Conservation (phyloP, 2,329 filamentous ascomycete species). For the Lecanicillium sp. region DNA sequence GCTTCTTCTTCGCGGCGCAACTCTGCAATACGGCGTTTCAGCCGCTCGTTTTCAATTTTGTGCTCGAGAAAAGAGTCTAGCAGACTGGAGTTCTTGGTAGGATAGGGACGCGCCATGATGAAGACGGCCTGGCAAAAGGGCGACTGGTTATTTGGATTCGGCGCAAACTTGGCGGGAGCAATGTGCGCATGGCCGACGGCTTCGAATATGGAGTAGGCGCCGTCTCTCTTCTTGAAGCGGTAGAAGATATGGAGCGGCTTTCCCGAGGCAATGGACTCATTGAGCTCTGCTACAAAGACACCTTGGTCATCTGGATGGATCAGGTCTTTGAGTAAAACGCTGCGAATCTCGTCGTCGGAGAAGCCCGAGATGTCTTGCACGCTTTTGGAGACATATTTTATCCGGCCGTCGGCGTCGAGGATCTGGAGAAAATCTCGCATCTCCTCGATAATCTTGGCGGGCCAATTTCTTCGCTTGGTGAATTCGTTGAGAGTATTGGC, state of each 20-base stretch:
- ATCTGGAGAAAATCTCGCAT: constrained; percentile 84
- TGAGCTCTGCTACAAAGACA: constrained; percentile 79
- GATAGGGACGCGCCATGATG: constrained; percentile 85
- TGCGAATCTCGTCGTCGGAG: constrained; percentile 58
- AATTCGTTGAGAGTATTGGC: constrained; percentile 47
- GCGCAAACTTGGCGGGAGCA: constrained; percentile 56
- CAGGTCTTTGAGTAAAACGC: constrained; percentile 69
- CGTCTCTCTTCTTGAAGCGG: constrained; percentile 68
- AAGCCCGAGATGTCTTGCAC: constrained; percentile 69
- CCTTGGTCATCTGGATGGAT: constrained; percentile 80
- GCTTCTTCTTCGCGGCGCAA: constrained; percentile 65
- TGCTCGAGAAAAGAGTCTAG: constrained; percentile 92
- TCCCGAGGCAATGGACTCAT: constrained; percentile 79
- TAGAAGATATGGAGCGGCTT: constrained; percentile 78
- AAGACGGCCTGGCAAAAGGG: constrained; percentile 83
- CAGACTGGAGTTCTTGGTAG: constrained; percentile 75
- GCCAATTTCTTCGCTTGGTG: constrained; percentile 65
- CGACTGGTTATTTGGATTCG: constrained; percentile 54
- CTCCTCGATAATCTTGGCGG: constrained; percentile 81
- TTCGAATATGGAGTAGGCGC: constrained; percentile 73
- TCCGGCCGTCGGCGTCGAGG: constrained; percentile 72
- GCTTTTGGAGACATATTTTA: constrained; percentile 80
- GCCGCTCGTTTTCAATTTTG: constrained; percentile 89
- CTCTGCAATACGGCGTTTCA: constrained; percentile 77
- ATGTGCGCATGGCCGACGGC: constrained; percentile 90